These are phyloP conservation scores for Rubia yunnanensis DNA, from an alignment of 257 asterid genomes.

Conservation along the genomic window DNA sequence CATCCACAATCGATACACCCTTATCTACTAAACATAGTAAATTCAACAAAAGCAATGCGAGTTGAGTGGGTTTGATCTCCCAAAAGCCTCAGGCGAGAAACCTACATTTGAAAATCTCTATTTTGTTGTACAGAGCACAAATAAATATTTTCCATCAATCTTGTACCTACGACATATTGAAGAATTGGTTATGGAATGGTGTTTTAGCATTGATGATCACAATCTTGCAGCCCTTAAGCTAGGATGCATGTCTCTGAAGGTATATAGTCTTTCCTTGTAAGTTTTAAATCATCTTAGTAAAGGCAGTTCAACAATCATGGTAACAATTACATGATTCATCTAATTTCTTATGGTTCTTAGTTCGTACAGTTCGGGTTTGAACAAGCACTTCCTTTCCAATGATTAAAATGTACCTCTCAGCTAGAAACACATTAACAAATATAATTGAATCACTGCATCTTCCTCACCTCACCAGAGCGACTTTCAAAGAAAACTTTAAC, in stretches of 20 bases:
- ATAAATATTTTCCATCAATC: conserved; percentile 53
- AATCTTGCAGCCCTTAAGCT: conserved; percentile 52
- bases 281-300: background rate
- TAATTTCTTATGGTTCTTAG: background rate
- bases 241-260: conserved; percentile 70
- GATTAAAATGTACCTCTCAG: conserved; percentile 2
- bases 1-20: too few relatives aligned
- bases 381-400: conserved; percentile 3
- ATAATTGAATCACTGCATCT: background rate
- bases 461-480: conserved; percentile 77
- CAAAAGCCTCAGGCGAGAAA: conserved; percentile 90
- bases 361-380: too few relatives aligned
- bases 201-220: conserved; percentile 75
- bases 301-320: background rate
- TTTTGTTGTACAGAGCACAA: conserved; percentile 43
- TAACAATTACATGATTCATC: background rate
- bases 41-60: conserved; percentile 87
- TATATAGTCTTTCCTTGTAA: conserved; percentile 14
- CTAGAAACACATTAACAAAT: background rate
- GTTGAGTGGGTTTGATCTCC: conserved; percentile 92
- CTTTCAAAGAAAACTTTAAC: conserved; percentile 80
- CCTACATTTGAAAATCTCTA: conserved; percentile 30
- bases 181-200: conserved; percentile 72
- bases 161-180: conserved; percentile 63
- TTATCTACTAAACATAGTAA: conserved; percentile 61